Evolutionary conservation across 1,139 yeast genomes (phyloP).

Genomic region (Sugiyamaella neomexicana): DNA sequence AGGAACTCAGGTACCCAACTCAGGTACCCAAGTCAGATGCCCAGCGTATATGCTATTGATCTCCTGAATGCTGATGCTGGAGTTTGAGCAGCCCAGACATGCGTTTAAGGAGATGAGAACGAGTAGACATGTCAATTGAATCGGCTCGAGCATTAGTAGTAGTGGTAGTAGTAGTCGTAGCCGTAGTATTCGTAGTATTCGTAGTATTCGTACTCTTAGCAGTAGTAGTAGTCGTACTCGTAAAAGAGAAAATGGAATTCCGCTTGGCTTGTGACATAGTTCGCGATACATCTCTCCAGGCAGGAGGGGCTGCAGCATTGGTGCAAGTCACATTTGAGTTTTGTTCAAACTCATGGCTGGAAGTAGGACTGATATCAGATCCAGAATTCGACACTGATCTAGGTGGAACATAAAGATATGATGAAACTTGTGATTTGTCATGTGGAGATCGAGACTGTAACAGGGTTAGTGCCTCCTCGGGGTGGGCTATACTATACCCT

Average conservation of each 20-base stretch:
- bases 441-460: too few species aligned
- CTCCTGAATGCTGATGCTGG: not conserved
- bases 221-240: not conserved
- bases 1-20: too few species aligned
- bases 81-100: constrained; percentile 7
- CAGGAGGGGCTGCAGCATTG: not conserved
- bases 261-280: not conserved
- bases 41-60: not conserved
- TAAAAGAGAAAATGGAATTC: not conserved
- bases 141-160: not conserved
- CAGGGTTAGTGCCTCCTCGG: too few species aligned
- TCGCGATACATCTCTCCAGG: not conserved
- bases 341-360: not conserved
- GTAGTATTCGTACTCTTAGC: not conserved
- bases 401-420: constrained; percentile 1
- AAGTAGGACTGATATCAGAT: constrained; percentile 4
- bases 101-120: constrained; percentile 3
- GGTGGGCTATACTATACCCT: too few species aligned
- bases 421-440: not conserved
- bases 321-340: not conserved
- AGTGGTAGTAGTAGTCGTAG: not conserved
- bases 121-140: not conserved
- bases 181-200: not conserved
- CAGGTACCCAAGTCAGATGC: too few species aligned
- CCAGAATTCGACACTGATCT: not conserved